Percentiles rank a stretch among this genome's conserved stretches.
Evolutionary conservation across 169 alveolate genomes (phyloP).

Genomic region (Eimeria mitis): DNA sequence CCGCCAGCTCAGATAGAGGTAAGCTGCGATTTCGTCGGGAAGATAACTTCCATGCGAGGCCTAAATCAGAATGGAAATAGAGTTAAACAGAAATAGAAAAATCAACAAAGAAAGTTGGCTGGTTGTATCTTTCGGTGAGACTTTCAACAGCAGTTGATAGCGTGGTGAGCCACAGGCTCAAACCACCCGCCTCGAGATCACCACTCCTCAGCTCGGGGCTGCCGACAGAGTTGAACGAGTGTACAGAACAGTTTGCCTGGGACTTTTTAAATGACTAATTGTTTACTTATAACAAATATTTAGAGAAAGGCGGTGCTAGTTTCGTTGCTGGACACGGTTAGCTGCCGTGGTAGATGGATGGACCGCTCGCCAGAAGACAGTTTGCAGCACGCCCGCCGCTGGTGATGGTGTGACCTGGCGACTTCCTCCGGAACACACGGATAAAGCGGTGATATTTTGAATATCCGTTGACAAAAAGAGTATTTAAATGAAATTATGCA

Average conservation of each 20-base stretch:
- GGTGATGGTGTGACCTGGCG: conserved; percentile 1
- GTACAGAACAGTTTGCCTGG: not conserved
- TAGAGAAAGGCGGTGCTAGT: not conserved
- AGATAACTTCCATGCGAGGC: not conserved
- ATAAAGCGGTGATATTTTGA: not conserved
- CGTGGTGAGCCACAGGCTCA: no score
- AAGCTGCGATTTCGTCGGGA: not conserved
- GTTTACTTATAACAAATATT: no score
- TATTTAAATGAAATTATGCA: not conserved
- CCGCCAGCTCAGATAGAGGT: not conserved
- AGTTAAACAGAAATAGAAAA: not conserved
- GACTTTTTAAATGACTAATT: no score
- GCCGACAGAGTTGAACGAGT: not conserved
- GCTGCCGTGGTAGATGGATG: not conserved
- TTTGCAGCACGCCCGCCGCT: not conserved
- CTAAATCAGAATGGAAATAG: no score
- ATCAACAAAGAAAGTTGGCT: not conserved
- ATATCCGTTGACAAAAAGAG: not conserved
- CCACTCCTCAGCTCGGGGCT: not conserved
- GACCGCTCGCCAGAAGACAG: not conserved
- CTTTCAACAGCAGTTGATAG: not conserved
- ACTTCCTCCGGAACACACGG: not conserved
- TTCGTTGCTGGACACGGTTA: not conserved
- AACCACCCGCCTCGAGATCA: not conserved
- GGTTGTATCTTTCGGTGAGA: not conserved